Evolutionary conservation across 352 stramenopile genomes (phyloP), one percentile per base, ranked within the genome.

Genomic region (Globisporangium heterothallicum): DNA sequence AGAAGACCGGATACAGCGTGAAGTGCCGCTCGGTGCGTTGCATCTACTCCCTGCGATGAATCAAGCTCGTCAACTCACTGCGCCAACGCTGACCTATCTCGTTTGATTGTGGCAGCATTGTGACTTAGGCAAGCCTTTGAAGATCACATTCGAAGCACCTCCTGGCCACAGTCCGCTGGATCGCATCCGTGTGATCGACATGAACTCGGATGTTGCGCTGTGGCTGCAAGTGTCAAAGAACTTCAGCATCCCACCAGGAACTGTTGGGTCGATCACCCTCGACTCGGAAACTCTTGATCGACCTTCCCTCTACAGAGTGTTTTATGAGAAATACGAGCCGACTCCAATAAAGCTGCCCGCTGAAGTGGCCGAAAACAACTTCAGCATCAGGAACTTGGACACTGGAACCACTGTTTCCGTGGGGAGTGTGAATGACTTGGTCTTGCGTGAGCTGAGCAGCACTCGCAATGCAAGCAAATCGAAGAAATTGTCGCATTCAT

Each of bases 221-320:
- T 94, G 81, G 82, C 62, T 88, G n/a, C 84, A 94, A 69, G 78
- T 84, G 10, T 92, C 81, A 1, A 92, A 92, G 56, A 92, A 63
- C 13, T 92, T 94, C 49, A 75, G 57, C 44, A 89, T 92, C 18
- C 84, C 79, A 36, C 81, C 84, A 51, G 72, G 72, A 3, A 61
- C 84, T 32, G 72, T 92, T 35, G 84, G 84, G 2, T 81, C 78
- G 16, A 91, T 94, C 57, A 92, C 78, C 1, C 65, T 94, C 16
- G 84, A 94, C 49, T 67, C 77, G 4, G 84, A 94, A 63, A 88
- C 82, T 4, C 70, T 94, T 7, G 74, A 92, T 35, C 73, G 66
- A 12, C 78, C 82, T 9, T 92, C 81, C 21, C 53, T 92, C 21
- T 94, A 92, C 69, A 79, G 80, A 49, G 82, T 94, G 38, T 86